Base-by-base conservation (phyloP, 1,284 basidiomycete species). In the Porodaedalea pini region DNA sequence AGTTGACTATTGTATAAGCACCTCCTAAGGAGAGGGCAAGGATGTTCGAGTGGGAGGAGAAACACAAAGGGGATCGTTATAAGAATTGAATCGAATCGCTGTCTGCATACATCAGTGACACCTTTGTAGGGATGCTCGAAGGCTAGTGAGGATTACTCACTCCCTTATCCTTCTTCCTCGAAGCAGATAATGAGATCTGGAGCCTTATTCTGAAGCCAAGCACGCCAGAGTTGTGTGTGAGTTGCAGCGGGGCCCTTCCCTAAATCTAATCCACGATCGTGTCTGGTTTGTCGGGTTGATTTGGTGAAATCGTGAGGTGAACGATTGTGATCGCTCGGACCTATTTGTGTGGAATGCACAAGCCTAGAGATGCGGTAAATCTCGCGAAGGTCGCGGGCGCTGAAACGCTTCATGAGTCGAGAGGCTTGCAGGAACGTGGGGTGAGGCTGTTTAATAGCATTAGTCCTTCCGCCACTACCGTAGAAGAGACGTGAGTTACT, bases 301-400 rank as follows among this genome's bases (percentile, higher is more conserved):
- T n/a, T n/a, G n/a, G n/a, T n/a, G n/a, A n/a, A n/a, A n/a, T n/a
- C n/a, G n/a, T n/a, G n/a, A n/a, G n/a, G n/a, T n/a, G n/a, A n/a
- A n/a, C n/a, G 19, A 23, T 10, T 15, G n/a, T 31, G 10, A n/a
- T 29, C 29, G 15, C 10, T 25, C 45, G 15, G 29, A 31, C 23
- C 15, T 1, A 47, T 47, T 1, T 31, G 4, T 31, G 13, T 15
- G 13, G 10, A 11, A 7, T 27, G 45, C 17, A 7, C 45, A 15
- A 8, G 13, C 17, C 17, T 47, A 4, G 45, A 25, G 25, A 77
- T 77, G 39, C 71, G 69, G 40, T 63, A 64, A 19, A 77, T 75
- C 58, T 75, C 70, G n/a, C 63, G 61, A 23, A 71, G 64, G 55
- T 76, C 75, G 8, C 70, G 67, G 45, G 60, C 64, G 47, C 74